Conservation (phyloP, 768 basidiomycete species). For the Boletus sensibilis region DNA sequence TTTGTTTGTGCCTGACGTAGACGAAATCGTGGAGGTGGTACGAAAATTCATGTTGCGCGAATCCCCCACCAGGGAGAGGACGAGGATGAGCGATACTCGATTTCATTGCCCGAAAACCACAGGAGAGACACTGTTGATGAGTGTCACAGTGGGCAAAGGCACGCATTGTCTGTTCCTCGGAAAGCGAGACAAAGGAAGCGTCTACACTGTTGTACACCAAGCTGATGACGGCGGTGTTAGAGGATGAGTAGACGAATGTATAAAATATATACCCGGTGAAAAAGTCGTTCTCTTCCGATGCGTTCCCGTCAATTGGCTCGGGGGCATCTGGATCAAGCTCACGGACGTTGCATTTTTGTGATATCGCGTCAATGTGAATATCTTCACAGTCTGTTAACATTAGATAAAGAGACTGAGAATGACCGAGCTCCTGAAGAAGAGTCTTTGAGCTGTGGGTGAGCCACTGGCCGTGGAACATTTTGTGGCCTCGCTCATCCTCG, state of each 20-base stretch:
- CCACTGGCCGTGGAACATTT: conserved; percentile 74
- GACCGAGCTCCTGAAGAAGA: conserved; percentile 62
- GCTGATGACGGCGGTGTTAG: conserved; percentile 31
- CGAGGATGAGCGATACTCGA: conserved; percentile 26
- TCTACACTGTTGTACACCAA: conserved; percentile 50
- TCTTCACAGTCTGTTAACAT: conserved; percentile 55
- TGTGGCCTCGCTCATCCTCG: conserved; percentile 38
- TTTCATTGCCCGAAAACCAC: conserved; percentile 37
- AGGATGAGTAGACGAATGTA: neutral
- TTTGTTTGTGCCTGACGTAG: conserved; percentile 44
- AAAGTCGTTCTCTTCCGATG: conserved; percentile 46
- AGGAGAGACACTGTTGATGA: conserved; percentile 49
- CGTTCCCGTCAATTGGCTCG: conserved; percentile 47
- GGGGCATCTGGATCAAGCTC: conserved; percentile 40
- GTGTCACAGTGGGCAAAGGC: conserved; percentile 31
- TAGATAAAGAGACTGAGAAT: conserved; percentile 58
- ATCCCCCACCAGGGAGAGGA: conserved; percentile 33
- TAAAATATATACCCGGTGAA: conserved; percentile 47
- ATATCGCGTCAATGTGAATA: conserved; percentile 53
- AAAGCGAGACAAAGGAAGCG: conserved; percentile 46
- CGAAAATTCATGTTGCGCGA: conserved; percentile 39
- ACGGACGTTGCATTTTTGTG: conserved; percentile 53
- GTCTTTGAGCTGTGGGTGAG: conserved; percentile 62
- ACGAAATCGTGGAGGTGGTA: conserved; percentile 66
- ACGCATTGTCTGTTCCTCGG: conserved; percentile 32